Base-by-base conservation (phyloP, 2,329 filamentous ascomycete species). In the Keithomyces neogunnii region DNA sequence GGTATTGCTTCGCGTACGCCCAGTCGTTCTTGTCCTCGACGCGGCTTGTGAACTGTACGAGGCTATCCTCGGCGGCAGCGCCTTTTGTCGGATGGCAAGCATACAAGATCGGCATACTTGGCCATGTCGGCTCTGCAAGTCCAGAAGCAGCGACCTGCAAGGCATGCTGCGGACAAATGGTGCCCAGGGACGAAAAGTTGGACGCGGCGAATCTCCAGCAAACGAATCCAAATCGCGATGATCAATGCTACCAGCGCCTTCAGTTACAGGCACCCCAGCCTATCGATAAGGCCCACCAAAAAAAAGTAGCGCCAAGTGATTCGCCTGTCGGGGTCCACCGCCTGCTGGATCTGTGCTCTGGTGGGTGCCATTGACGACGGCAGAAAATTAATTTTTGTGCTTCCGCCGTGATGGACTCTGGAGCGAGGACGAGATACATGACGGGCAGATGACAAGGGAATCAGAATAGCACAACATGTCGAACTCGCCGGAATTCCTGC, bases 401-500 rank as follows among this genome's bases (percentile, higher is more conserved):
- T 30, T 1, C 19, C 19, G 19, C 19, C 19, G 19, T 19, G 19
- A 19, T 19, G 19, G 19, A 19, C 19, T 19, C 19, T 19, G 19
- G 19, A 19, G 19, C 19, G 19, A 42, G 38, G 26, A 19, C 45
- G 48, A n/a, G 39, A 45, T 48, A 28, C 48, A 56, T 56, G 9
- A n/a, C 19, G 11, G 38, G 26, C 5, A 13, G 19, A 36, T 4
- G 3, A 44, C 32, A 28, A 38, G 9, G 11, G 8, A 30, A 44
- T 13, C 40, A 26, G 9, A 19, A 30, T 28, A 44, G 1, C 40
- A 30, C 40, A 44, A 1, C 40, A 59, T 57, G 74, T 69, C 73
- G 55, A 68, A 65, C 54, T 63, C 72, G 58, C 69, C 75, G 55
- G 77, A 81, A 52, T 82, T 76, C 62, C 67, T 95, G 52, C 83